Percentiles rank a stretch among this genome's conserved stretches.
Conservation (phyloP, 441 rosid species). For the Eruca vesicaria region DNA sequence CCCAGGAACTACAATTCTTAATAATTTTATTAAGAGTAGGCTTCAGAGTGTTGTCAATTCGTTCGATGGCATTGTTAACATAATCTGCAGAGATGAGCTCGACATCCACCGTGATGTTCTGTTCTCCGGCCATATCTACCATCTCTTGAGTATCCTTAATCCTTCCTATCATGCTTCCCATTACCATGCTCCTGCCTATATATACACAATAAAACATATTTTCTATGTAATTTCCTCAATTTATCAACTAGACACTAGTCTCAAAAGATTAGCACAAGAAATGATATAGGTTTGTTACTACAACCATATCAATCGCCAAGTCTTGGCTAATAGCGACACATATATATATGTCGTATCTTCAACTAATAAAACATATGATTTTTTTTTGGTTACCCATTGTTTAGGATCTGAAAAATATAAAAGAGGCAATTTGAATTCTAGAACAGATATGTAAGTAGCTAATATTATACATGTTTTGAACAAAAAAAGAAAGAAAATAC, state of each 20-base stretch:
- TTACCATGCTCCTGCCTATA: slow-evolving; percentile 45
- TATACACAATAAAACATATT: background rate
- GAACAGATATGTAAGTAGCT: too few relatives aligned
- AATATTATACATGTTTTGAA: too few relatives aligned
- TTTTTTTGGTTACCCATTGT: too few relatives aligned
- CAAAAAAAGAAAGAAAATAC: too few relatives aligned
- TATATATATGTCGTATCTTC: too few relatives aligned
- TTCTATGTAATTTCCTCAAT: background rate
- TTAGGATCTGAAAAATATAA: too few relatives aligned
- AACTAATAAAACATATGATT: too few relatives aligned
- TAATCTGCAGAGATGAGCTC: slow-evolving; percentile 46
- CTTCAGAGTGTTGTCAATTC: slow-evolving; percentile 43
- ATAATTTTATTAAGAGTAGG: slow-evolving; percentile 16
- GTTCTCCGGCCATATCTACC: slow-evolving; percentile 51
- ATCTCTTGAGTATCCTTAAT: slow-evolving; percentile 55
- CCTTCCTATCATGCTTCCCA: slow-evolving; percentile 49
- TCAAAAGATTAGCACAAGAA: background rate
- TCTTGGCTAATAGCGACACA: too few relatives aligned
- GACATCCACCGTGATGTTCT: slow-evolving; percentile 40
- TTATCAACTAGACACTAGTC: background rate
- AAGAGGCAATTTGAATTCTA: too few relatives aligned
- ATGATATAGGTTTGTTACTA: background rate
- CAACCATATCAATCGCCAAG: background rate
- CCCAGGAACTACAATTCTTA: background rate
- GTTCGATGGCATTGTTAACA: slow-evolving; percentile 48